Evolutionary conservation across 495 filamentous ascomycete species (phyloP).

Genomic region (Hyphodiscus hymeniophilus): DNA sequence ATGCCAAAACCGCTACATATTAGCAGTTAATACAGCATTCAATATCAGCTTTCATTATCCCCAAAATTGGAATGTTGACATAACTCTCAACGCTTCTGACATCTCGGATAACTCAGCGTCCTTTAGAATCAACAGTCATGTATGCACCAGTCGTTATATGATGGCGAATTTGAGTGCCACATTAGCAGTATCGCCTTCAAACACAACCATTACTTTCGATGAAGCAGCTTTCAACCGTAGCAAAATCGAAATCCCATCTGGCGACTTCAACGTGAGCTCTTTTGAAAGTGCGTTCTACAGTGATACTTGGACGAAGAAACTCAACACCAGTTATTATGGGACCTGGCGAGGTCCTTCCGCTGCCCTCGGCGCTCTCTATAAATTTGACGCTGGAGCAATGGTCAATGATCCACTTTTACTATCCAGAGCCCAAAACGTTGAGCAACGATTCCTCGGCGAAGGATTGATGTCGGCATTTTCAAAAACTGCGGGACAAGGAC

Average conservation of each 20-base stretch:
- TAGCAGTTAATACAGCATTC: neutral
- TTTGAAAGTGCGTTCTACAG: constrained; percentile 18
- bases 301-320: constrained; percentile 15
- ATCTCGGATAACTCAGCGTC: no score
- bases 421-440: constrained; percentile 20
- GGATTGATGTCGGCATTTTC: constrained; percentile 23
- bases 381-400: constrained; percentile 21
- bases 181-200: constrained; percentile 9
- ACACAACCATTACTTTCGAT: constrained; percentile 25
- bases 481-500: neutral
- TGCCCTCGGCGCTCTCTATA: constrained; percentile 21
- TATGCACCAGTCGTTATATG: no score
- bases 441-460: constrained; percentile 32
- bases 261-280: constrained; percentile 7
- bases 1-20: neutral
- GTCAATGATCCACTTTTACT: constrained; percentile 13
- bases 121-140: no score
- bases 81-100: no score
- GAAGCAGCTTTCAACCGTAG: constrained; percentile 10
- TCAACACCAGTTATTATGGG: constrained; percentile 12
- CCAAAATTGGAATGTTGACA: no score
- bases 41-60: neutral
- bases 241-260: constrained; percentile 2
- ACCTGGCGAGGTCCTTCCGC: constrained; percentile 11
- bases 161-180: constrained; percentile 25